Evolutionary conservation across 805 yeast species (phyloP).

Genomic region (Metschnikowia lochheadii): DNA sequence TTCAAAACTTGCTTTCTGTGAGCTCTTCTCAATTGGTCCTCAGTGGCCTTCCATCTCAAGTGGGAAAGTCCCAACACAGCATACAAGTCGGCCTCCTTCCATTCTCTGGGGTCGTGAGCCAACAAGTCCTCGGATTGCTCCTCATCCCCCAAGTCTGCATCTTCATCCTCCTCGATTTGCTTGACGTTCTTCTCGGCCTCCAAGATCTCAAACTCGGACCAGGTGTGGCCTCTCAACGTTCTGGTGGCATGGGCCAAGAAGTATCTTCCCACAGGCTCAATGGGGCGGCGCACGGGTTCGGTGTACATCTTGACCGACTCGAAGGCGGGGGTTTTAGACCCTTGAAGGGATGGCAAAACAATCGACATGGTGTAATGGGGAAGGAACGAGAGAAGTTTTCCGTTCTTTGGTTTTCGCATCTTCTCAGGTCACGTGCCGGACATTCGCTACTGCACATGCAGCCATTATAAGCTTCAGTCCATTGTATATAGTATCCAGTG

Average conservation of each 20-base stretch:
- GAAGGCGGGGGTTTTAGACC: slow-evolving; percentile 43
- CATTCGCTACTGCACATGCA: background rate
- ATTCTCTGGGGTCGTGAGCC: slow-evolving; percentile 92
- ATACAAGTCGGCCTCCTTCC: slow-evolving; percentile 95
- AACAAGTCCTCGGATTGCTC: slow-evolving; percentile 68
- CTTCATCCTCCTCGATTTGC: slow-evolving; percentile 57
- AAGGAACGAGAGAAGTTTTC: background rate
- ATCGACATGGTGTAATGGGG: slow-evolving; percentile 28
- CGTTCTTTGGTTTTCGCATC: background rate
- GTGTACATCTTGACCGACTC: slow-evolving; percentile 49
- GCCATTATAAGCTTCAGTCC: background rate
- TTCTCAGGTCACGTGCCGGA: background rate
- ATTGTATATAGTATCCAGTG: no score
- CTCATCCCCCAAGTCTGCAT: slow-evolving; percentile 70
- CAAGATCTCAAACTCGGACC: slow-evolving; percentile 94
- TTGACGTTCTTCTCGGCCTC: slow-evolving; percentile 87
- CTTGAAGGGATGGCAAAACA: slow-evolving; percentile 50
- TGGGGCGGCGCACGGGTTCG: slow-evolving; percentile 67
- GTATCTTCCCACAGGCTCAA: slow-evolving; percentile 95
- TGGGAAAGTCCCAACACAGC: slow-evolving; percentile 93
- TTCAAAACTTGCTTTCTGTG: slow-evolving; percentile 94
- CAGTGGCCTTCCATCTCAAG: slow-evolving; percentile 86
- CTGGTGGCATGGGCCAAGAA: slow-evolving; percentile 96
- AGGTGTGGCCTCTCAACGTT: slow-evolving; percentile 92
- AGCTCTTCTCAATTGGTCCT: slow-evolving; percentile 90